Evolutionary conservation across 805 yeast genomes (phyloP), one percentile per base, ranked within the genome.

Genomic region (Wickerhamomyces ciferrii): DNA sequence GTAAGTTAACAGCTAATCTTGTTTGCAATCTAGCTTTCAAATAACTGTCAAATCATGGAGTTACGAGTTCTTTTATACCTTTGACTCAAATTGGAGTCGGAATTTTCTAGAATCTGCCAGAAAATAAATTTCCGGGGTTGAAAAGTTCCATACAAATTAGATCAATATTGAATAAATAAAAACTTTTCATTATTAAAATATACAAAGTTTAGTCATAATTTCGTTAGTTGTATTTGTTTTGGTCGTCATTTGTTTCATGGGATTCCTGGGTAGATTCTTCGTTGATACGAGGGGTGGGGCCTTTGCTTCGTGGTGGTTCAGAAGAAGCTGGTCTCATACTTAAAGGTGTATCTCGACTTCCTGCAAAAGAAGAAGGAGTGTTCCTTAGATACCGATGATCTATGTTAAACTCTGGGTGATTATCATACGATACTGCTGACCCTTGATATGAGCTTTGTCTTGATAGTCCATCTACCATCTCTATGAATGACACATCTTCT

Each of bases 371-470:
- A 2, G 62, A 58, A 1, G 62, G 62, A 0, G 62, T 58, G 46
- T 52, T 53, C 43, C 63, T 48, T 14, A 59, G 27, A 34, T 52
- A 59, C 29, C 61, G 39, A 38, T 56, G 60, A 31, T 59, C 61
- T 17, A 59, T 51, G 19, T 59, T 55, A 40, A 57, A 59, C 24
- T 55, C 52, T 3, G 61, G 63, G 42, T 57, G 54, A 14, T 52
- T 55, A 6, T 55, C 60, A 10, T 17, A 61, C 54, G 11, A 55
- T 39, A 1, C 49, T 54, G 5, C 51, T 42, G 18, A 46, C 45
- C 25, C 45, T 48, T 10, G 55, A 48, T 36, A 42, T 43, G 52
- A 46, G 2, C 23, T 14, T 15, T 43, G 41, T 35, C 50, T 39
- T 5, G 51, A 48, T 3, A 39, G 11, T 5, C 35, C 31, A 23